Base-by-base conservation (phyloP, 148 eudicot genomes). In the Nyssa sinensis region DNA sequence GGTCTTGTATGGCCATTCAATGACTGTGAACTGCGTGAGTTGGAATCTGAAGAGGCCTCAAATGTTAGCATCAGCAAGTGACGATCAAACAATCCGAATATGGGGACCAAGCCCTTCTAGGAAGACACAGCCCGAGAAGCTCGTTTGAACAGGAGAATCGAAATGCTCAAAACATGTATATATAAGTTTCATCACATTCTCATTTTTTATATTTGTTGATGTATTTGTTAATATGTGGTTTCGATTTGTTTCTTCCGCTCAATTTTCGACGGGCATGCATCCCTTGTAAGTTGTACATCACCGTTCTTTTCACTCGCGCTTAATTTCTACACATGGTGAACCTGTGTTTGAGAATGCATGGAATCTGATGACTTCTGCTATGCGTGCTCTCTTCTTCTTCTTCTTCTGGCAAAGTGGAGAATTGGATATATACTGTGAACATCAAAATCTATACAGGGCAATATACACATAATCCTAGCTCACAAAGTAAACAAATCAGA, bases 1-100 rank as follows among this genome's bases (percentile, higher is more conserved):
- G 84, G 82, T 90, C 62, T 75, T 94, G 39, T 82, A 83, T 0
- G 98, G 98, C 31, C 98, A 94, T 73, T 76, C 76, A 10, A 87
- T 75, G 93, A 92, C 96, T 8, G 98, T 94, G 53, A 94, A 94
- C 72, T 90, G 91, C n/a, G 98, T 94, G 53, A 94, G 96, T 84
- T 94, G 98, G 98, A 94, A 92, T 74, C 93, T 92, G 1, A 81
- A 28, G 76, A 85, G 82, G 83, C 93, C 89, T n/a, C 79, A 83
- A 31, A 85, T 94, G 92, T 74, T 94, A 80, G 98, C 98, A 75
- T 94, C 98, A 30, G 98, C 96, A 21, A 92, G 98, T 69, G 98
- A 94, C 72, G 98, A 94, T 83, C 88, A 88, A 28, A 94, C 97
- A 4, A 86, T 94, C 64, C 97, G 98, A 55, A 89, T 94, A 76